Evolutionary conservation across 2,329 filamentous ascomycete genomes (phyloP).

Genomic region (Berkeleyomyces rouxiae): DNA sequence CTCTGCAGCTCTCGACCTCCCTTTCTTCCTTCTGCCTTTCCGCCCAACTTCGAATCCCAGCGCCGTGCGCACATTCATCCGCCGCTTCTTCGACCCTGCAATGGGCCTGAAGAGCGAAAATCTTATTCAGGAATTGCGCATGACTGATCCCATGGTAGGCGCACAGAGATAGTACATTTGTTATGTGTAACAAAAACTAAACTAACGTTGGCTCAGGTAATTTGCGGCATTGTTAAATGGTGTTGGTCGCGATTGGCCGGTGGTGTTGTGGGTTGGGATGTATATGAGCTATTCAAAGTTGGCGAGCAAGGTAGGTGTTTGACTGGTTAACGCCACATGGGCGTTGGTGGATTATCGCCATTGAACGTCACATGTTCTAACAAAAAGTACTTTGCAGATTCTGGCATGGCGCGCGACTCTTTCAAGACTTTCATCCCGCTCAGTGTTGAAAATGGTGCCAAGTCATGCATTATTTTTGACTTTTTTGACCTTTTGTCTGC

Average conservation of each 20-base stretch:
- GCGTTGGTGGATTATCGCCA: background rate
- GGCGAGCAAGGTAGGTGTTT: constrained; percentile 62
- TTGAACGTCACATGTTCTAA: background rate
- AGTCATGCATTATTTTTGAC: constrained; percentile 79
- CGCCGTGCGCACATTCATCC: constrained; percentile 78
- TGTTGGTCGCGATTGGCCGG: constrained; percentile 88
- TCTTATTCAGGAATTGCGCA: constrained; percentile 70
- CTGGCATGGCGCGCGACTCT: constrained; percentile 75
- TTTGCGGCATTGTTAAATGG: constrained; percentile 93
- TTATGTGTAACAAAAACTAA: background rate
- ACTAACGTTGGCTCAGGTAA: constrained; percentile 39
- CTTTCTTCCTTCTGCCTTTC: constrained; percentile 87
- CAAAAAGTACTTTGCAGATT: constrained; percentile 41
- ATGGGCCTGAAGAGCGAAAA: constrained; percentile 49
- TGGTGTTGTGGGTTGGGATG: constrained; percentile 91
- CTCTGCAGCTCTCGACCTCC: constrained; percentile 59
- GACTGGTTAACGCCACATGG: background rate
- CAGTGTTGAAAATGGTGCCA: constrained; percentile 72
- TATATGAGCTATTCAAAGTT: constrained; percentile 88
- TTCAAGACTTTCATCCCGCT: constrained; percentile 95
- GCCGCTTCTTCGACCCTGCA: constrained; percentile 71
- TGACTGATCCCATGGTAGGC: constrained; percentile 80
- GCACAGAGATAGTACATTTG: background rate
- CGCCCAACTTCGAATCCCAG: constrained; percentile 84
- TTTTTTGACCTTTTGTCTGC: constrained; percentile 90